A percentile compares a stretch with the other conserved stretches of the same genome.
These are phyloP conservation scores for Ophiocordyceps robertsii DNA, from an alignment of 2,329 filamentous ascomycete species.

Conservation along the genomic window DNA sequence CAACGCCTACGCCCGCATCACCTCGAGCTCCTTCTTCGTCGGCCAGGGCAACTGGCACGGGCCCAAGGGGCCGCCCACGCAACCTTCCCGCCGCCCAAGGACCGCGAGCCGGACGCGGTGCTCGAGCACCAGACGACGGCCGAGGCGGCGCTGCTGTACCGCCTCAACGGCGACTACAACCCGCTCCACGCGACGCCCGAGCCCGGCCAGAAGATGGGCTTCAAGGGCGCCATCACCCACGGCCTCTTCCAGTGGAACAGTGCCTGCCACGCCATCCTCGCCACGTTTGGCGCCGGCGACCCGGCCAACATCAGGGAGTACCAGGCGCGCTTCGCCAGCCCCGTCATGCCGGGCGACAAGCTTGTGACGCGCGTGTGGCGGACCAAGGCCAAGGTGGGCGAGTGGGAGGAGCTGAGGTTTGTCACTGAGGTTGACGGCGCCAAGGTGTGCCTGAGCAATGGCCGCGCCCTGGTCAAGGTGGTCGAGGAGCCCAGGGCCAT, in stretches of 20 bases:
- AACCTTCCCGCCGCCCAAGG: slow-evolving; percentile 68
- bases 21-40: slow-evolving; percentile 65
- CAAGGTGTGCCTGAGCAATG: slow-evolving; percentile 80
- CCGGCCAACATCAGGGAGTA: slow-evolving; percentile 77
- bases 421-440: slow-evolving; percentile 63
- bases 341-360: slow-evolving; percentile 73
- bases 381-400: slow-evolving; percentile 50
- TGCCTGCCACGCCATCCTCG: slow-evolving; percentile 58
- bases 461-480: slow-evolving; percentile 62
- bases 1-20: slow-evolving; percentile 57
- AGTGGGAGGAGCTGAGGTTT: slow-evolving; percentile 75
- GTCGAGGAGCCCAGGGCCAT: slow-evolving; percentile 44
- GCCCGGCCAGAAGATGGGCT: slow-evolving; percentile 80
- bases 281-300: slow-evolving; percentile 61
- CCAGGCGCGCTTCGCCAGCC: slow-evolving; percentile 75
- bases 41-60: slow-evolving; percentile 75
- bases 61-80: slow-evolving; percentile 72
- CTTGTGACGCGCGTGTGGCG: slow-evolving; percentile 72
- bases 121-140: slow-evolving; percentile 56
- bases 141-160: slow-evolving; percentile 65
- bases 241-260: slow-evolving; percentile 82
- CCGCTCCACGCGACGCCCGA: slow-evolving; percentile 80
- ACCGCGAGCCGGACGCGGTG: slow-evolving; percentile 58
- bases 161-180: slow-evolving; percentile 90
- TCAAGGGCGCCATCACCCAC: slow-evolving; percentile 79